Base-by-base conservation (phyloP, 768 basidiomycete genomes). In the Cyclocybe cylindracea region DNA sequence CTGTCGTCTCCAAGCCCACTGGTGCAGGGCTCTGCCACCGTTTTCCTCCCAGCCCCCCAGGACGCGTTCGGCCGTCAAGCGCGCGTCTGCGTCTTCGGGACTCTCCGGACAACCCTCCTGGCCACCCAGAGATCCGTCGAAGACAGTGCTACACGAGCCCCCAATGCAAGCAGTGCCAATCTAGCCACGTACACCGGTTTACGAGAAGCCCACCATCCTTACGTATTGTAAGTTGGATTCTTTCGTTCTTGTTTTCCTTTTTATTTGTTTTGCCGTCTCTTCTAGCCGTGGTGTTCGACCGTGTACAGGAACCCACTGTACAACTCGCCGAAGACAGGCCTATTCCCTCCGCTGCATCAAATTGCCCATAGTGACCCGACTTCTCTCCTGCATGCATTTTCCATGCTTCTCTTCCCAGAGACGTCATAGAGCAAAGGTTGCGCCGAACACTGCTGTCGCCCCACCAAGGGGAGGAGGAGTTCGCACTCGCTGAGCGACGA, bases 41-140 rank as follows among this genome's bases (percentile, higher is more conserved):
- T 69, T 48, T 73, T 74, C 73, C 75, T 7, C 75, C 76, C n/a
- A 62, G 63, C 9, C 78, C 6, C 64, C 75, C 1, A 72, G 70
- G 44, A 61, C 63, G 11, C 71, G 63, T 10, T 55, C 57, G 8
- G 48, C 52, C 14, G 48, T 63, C 57, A 53, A 60, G 46, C 37
- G 56, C 63, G 56, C 64, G 24, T 24, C 24, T 65, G 37, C 60
- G 61, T 48, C 39, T 66, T 70, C 44, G 83, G 13, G 86, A 87
- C 64, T 85, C 86, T 3, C 87, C 86, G 1, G 77, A 84, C 54
- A 89, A 89, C 51, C 87, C 88, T 90, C 73, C 73, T 89, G 9
- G 71, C 68, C 19, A 76, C 76, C 1, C 72, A 76, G 13, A 57
- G 50, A 9, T 67, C 71, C 6, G 68, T 70, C 10, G 65, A 61